phyloP scores from a whole-genome alignment of 192 early-diverging fungal species.

The Coemansia sp. region DNA sequence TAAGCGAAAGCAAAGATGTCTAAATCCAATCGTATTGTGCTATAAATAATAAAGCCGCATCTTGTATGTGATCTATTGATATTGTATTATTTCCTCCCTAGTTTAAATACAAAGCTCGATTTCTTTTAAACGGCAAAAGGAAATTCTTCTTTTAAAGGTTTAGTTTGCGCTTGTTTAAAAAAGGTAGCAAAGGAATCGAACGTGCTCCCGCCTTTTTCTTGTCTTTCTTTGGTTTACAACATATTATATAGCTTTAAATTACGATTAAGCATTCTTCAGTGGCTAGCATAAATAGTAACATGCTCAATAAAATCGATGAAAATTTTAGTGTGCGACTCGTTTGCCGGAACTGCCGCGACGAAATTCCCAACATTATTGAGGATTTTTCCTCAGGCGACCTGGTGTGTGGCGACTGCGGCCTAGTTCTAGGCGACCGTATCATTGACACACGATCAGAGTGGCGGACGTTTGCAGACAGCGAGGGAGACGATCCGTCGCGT shows the following conservation, averaged over 20 bases:
- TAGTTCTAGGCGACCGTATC: constrained; percentile 89
- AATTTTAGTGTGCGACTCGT: constrained; percentile 9
- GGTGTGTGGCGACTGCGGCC: constrained; percentile 92
- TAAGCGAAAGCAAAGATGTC: no score
- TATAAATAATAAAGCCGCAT: no score
- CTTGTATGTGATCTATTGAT: no score
- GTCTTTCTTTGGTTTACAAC: not conserved
- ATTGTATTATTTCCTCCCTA: no score
- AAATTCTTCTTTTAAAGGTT: no score
- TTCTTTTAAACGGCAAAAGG: no score
- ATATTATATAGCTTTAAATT: not conserved
- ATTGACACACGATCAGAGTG: constrained; percentile 97
- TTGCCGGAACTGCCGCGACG: constrained; percentile 79
- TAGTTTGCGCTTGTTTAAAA: no score
- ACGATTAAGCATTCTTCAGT: not conserved
- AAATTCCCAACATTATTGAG: constrained; percentile 87
- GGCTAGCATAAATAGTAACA: not conserved
- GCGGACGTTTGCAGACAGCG: constrained; percentile 61
- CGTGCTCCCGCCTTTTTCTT: not conserved
- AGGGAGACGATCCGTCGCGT: constrained; percentile 46
- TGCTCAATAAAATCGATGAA: not conserved
- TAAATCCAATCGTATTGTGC: no score
- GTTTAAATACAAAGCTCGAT: no score
- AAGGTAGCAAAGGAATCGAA: no score
- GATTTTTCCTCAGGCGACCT: constrained; percentile 91